Evolutionary conservation across 2,329 filamentous ascomycete species (phyloP).

Genomic region (Trichoderma polysporum): DNA sequence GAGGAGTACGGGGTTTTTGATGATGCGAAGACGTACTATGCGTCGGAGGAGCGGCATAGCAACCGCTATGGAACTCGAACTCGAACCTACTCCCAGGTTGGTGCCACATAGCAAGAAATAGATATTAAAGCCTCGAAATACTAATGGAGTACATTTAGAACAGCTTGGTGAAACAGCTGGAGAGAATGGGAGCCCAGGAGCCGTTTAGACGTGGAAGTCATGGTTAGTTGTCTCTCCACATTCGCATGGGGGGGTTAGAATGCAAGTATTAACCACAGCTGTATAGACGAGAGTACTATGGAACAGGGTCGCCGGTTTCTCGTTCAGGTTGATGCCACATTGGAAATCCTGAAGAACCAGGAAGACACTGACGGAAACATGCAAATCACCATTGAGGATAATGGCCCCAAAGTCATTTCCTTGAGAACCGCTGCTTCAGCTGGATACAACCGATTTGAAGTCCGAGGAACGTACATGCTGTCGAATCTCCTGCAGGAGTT

Average conservation of each 20-base stretch:
- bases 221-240: slow-evolving; percentile 40
- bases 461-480: slow-evolving; percentile 95
- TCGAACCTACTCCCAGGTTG: slow-evolving; percentile 57
- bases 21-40: slow-evolving; percentile 60
- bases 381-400: slow-evolving; percentile 97
- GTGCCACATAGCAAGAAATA: slow-evolving; percentile 9
- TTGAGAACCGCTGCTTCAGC: slow-evolving; percentile 83
- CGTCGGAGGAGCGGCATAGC: slow-evolving; percentile 54
- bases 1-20: slow-evolving; percentile 54
- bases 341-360: slow-evolving; percentile 74
- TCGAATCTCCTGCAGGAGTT: slow-evolving; percentile 96
- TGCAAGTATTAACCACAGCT: background rate
- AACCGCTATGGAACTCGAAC: slow-evolving; percentile 51
- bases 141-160: slow-evolving; percentile 40
- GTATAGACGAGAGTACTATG: slow-evolving; percentile 67
- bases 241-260: background rate
- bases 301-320: slow-evolving; percentile 73
- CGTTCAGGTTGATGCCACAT: slow-evolving; percentile 80
- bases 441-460: slow-evolving; percentile 82
- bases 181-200: slow-evolving; percentile 51
- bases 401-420: slow-evolving; percentile 85
- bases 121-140: background rate
- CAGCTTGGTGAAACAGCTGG: slow-evolving; percentile 53
- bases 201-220: slow-evolving; percentile 61
- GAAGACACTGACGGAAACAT: slow-evolving; percentile 94